Evolutionary conservation across 441 rosid species (phyloP).

Genomic region (Pelargonium fulgidum): DNA sequence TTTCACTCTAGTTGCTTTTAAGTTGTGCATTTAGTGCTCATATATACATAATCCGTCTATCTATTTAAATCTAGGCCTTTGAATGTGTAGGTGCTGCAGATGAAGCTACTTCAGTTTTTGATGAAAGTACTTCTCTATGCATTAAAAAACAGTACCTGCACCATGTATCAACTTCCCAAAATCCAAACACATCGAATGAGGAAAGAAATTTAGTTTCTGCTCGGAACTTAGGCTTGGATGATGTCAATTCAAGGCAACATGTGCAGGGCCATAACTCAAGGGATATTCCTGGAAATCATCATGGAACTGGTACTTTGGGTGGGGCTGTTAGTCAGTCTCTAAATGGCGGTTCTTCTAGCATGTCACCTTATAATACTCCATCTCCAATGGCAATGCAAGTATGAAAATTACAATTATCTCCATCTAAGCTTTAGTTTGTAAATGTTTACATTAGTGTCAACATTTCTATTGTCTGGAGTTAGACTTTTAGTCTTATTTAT

Average conservation of each 20-base stretch:
- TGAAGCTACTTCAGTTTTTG: constrained; percentile 73
- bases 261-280: constrained; percentile 56
- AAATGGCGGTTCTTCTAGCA: constrained; percentile 58
- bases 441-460: neutral
- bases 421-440: neutral
- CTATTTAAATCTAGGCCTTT: constrained; percentile 3
- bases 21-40: neutral
- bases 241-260: constrained; percentile 58
- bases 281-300: constrained; percentile 62
- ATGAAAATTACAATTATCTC: constrained; percentile 14
- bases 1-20: neutral
- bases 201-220: constrained; percentile 43
- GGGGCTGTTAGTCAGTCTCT: constrained; percentile 51
- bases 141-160: constrained; percentile 71
- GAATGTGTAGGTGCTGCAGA: constrained; percentile 70
- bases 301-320: constrained; percentile 29
- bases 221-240: constrained; percentile 45
- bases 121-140: constrained; percentile 72
- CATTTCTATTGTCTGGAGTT: constrained; percentile 18
- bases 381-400: constrained; percentile 82
- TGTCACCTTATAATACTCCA: constrained; percentile 75
- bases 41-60: neutral
- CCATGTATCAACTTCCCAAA: constrained; percentile 39
- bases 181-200: constrained; percentile 41
- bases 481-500: constrained; percentile 17